These are phyloP conservation scores for Boletus tomentosulus DNA, from an alignment of 768 basidiomycete species.

Conservation along the genomic window DNA sequence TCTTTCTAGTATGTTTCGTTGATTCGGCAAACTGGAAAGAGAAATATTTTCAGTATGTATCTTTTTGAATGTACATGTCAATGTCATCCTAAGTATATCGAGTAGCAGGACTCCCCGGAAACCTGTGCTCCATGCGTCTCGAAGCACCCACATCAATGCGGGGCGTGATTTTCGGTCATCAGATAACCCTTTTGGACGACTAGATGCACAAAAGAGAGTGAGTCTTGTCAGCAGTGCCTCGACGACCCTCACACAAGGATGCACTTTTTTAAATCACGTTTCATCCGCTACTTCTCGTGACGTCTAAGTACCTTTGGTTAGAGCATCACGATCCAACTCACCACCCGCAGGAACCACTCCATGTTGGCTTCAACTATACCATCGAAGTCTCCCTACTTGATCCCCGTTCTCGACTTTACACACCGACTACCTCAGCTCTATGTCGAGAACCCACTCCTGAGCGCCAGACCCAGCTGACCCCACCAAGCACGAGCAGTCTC, in stretches of 20 bases:
- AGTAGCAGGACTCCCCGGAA: neutral
- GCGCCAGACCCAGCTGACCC: neutral
- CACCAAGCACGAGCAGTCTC: constrained; percentile 21
- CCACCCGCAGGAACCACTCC: no score
- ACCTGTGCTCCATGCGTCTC: neutral
- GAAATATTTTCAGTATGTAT: neutral
- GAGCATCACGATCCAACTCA: no score
- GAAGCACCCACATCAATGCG: neutral
- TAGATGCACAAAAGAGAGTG: neutral
- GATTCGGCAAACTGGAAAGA: neutral
- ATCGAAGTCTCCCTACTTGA: neutral
- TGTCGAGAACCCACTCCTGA: neutral
- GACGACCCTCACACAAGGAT: neutral
- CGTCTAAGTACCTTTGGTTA: neutral
- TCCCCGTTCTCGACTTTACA: neutral
- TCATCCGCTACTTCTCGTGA: neutral
- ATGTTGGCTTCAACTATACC: neutral
- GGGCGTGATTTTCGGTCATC: neutral
- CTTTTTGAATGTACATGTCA: neutral
- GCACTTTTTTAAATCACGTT: no score
- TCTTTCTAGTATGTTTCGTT: neutral
- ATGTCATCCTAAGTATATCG: neutral
- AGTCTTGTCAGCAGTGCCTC: no score
- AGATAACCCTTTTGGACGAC: neutral
- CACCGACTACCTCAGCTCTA: neutral